Evolutionary conservation across 306 rosid genomes (phyloP).

Genomic region (Cucurbita maxima): DNA sequence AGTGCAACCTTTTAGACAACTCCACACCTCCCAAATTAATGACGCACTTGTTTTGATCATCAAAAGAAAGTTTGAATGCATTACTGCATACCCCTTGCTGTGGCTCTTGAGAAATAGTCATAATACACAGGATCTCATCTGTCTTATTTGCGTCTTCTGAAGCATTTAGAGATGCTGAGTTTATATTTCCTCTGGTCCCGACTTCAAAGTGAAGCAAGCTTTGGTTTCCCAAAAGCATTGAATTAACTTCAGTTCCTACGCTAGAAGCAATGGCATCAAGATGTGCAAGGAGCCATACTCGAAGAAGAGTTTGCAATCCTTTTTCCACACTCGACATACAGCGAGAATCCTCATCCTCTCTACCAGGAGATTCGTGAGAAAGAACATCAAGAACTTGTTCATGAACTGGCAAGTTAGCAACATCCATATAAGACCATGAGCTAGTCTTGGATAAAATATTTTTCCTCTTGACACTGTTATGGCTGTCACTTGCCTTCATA

Average conservation of each 20-base stretch:
- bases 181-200: constrained; percentile 26
- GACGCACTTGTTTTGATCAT: constrained; percentile 21
- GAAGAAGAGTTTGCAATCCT: constrained; percentile 48
- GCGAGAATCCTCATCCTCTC: constrained; percentile 31
- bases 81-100: constrained; percentile 22
- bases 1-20: constrained; percentile 32
- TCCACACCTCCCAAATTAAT: constrained; percentile 23
- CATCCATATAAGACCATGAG: constrained; percentile 29
- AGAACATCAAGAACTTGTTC: constrained; percentile 38
- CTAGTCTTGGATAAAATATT: constrained; percentile 25
- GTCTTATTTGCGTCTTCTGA: constrained; percentile 26
- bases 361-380: constrained; percentile 26
- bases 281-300: constrained; percentile 58
- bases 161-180: constrained; percentile 21
- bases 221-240: constrained; percentile 43
- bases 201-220: constrained; percentile 66
- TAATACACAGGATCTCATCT: constrained; percentile 36
- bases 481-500: constrained; percentile 27
- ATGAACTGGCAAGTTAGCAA: constrained; percentile 44
- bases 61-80: constrained; percentile 46
- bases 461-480: constrained; percentile 24
- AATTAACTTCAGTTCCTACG: constrained; percentile 40
- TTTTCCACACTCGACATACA: constrained; percentile 26
- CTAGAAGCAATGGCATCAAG: constrained; percentile 46
- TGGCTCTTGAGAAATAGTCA: constrained; percentile 40